Evolutionary conservation across 169 alveolate species (phyloP), one percentile per base, ranked within the genome.

Genomic region (Cryptosporidium bovis): DNA sequence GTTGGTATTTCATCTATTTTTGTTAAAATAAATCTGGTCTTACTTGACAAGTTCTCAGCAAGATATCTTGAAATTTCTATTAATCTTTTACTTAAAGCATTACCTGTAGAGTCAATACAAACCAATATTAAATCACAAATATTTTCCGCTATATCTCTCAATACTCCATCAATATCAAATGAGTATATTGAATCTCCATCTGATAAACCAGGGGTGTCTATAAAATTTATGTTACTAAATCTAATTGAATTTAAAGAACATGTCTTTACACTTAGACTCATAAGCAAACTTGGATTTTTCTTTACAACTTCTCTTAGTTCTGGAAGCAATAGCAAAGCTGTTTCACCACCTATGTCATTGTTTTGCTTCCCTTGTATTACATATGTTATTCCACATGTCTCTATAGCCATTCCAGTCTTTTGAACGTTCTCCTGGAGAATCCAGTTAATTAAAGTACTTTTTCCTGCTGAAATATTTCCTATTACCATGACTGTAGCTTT

Each of bases 181-280:
- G 90, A 90, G 6, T 93, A 83, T 62, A 90, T 71, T 10, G 91
- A 64, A 87, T 91, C 90, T 1, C 94, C 94, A 51, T 94, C 96
- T 31, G 91, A 91, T 24, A 93, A 82, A 15, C 96, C 96, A 4
- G 96, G 96, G 10, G 96, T 94, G 44, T 94, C 96, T 44, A 94
- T 91, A 71, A 93, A 91, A 62, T 93, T 93, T 16, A 91, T 53
- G 33, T 24, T 40, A 16, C 82, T 58, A 44, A 91, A 58, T 33
- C 66, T 65, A 27, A 62, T 83, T 20, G 64, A 83, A 31, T 20
- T 64, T 3, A 44, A 67, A 4, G 83, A 65, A 0, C 84, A 82
- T 65, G 84, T 82, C 71, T 92, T 94, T 4, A 93, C 90, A 64
- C 90, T 66, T 46, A 92, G 82, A 69, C 89, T 85, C 46, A 82